Evolutionary conservation across 345 rosid species (phyloP), one percentile per base, ranked within the genome.

Genomic region (Salix caprea): DNA sequence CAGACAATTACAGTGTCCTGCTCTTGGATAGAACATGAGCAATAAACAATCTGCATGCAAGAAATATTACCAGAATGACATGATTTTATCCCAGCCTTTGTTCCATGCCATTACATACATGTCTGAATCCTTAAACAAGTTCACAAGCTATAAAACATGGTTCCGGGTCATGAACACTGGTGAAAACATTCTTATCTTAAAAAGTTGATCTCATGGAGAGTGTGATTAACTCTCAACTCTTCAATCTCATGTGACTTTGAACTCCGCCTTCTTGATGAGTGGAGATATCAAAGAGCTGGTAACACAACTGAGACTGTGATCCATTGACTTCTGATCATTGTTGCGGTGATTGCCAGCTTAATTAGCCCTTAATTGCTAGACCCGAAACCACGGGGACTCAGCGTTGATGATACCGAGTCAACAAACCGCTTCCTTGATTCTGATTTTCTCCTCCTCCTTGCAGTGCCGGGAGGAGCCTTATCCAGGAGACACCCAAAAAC

Each of bases 401-500:
- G 90, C 74, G 87, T 87, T 26, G 88, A 34, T 4, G 97, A 82
- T 65, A 85, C 69, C 0, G 91, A 83, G 70, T 88, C 92, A 30
- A 82, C 90, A 74, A 93, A 90, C 70, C 83, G 85, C 85, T 79
- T 89, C 82, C 92, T 91, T 28, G 91, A 89, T 19, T 84, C 94
- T 0, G 92, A 77, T 84, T 71, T 91, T 73, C 87, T 90, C 87
- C 81, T 91, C 84, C 97, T 93, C 81, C 94, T 89, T 21, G 94
- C 99, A 32, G 96, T 88, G 74, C 99, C 96, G 67, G 97, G 91
- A 83, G 96, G 92, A 71, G 92, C 94, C 99, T 93, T 58, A 32
- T 69, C 14, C 75, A 75, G 50, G 58, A 74, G 14, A 69, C 60
- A 74, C 71, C 44, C 26, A 23, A 75, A 73, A 56, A 67, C 7